phyloP scores from a whole-genome alignment of 2,329 filamentous ascomycete genomes.

The Hypomyces perniciosus region DNA sequence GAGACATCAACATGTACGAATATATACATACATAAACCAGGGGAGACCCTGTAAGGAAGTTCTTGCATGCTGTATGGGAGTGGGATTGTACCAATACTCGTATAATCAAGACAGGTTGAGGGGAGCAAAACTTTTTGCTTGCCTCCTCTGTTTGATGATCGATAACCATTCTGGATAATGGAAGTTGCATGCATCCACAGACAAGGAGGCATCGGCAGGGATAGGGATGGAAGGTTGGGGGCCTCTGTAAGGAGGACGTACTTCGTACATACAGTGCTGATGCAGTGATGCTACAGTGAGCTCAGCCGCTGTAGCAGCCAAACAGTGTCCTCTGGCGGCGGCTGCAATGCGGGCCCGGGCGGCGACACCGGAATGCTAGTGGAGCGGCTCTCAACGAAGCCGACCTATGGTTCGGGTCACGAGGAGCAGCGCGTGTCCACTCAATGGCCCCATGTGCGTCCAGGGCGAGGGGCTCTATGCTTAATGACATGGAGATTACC shows the following conservation, averaged over 20 bases:
- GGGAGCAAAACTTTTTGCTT: too few relatives aligned
- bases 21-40: background rate
- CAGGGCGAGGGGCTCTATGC: slow-evolving; percentile 4
- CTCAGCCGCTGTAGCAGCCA: too few relatives aligned
- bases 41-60: background rate
- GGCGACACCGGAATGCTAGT: background rate
- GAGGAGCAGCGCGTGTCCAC: slow-evolving; percentile 10
- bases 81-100: too few relatives aligned
- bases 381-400: background rate
- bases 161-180: too few relatives aligned
- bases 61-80: too few relatives aligned
- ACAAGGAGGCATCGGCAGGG: too few relatives aligned
- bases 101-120: too few relatives aligned
- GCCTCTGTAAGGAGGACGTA: too few relatives aligned
- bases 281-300: background rate
- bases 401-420: slow-evolving; percentile 1
- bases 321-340: too few relatives aligned
- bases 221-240: too few relatives aligned
- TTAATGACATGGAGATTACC: background rate
- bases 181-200: too few relatives aligned
- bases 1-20: background rate
- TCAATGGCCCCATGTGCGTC: slow-evolving; percentile 10
- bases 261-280: background rate
- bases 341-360: background rate
- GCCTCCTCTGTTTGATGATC: too few relatives aligned